These are phyloP conservation scores for Allomyces macrogynus DNA, from an alignment of 192 early-diverging fungal species.

Conservation along the genomic window DNA sequence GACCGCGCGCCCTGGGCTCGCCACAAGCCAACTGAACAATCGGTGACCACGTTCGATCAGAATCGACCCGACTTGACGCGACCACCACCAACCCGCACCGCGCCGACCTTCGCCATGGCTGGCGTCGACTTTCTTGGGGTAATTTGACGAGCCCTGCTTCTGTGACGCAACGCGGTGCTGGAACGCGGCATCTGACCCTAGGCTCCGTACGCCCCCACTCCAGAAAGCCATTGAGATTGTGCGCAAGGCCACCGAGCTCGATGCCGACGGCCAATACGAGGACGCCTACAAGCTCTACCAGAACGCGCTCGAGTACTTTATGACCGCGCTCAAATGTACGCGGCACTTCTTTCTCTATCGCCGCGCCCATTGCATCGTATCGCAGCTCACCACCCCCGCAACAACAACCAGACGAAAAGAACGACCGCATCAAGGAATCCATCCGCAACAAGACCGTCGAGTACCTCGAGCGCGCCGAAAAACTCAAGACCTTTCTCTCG, in stretches of 20 bases:
- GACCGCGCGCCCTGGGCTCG: too few species aligned
- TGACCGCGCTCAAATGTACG: constrained; percentile 84
- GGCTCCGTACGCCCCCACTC: background rate
- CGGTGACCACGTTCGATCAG: too few species aligned
- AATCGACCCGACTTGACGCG: too few species aligned
- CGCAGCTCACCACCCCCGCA: background rate
- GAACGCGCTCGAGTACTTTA: constrained; percentile 81
- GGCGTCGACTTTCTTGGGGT: constrained; percentile 18
- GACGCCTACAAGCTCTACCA: constrained; percentile 77
- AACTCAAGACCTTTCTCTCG: constrained; percentile 67
- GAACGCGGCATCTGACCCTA: too few species aligned
- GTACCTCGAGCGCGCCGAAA: constrained; percentile 82
- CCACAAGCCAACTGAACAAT: too few species aligned
- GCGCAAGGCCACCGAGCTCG: constrained; percentile 81
- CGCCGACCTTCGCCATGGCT: constrained; percentile 5
- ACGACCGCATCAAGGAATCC: constrained; percentile 60
- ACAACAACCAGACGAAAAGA: constrained; percentile 63
- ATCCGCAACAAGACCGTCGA: constrained; percentile 80
- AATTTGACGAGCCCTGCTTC: background rate
- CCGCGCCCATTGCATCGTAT: background rate
- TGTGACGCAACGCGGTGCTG: too few species aligned
- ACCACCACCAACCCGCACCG: too few species aligned
- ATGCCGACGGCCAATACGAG: constrained; percentile 69
- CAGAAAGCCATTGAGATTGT: constrained; percentile 84
- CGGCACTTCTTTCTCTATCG: background rate